These are phyloP conservation scores for Microcyclosporella mali DNA, from an alignment of 2,329 filamentous ascomycete species.

Conservation along the genomic window DNA sequence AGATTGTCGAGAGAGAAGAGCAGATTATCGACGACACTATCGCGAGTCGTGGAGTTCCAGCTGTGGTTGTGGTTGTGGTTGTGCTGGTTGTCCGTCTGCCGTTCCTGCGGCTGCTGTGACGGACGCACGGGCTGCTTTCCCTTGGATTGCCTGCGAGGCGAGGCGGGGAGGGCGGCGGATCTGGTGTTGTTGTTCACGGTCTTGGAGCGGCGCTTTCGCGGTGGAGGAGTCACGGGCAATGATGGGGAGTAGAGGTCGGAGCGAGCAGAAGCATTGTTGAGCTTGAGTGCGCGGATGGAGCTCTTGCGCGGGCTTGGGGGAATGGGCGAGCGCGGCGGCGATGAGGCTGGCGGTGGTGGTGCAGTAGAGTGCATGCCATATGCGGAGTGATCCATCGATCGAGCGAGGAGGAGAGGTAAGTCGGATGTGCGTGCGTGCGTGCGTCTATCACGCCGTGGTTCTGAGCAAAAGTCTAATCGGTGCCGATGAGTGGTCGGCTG, in stretches of 20 bases:
- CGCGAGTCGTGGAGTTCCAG: conserved; percentile 70
- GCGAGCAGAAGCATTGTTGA: neutral
- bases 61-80: conserved; percentile 76
- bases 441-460: too few relatives aligned
- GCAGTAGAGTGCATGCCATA: neutral
- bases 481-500: too few relatives aligned
- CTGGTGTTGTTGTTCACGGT: too few relatives aligned
- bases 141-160: conserved; percentile 2
- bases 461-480: too few relatives aligned
- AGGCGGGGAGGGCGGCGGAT: too few relatives aligned
- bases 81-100: conserved; percentile 1
- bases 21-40: conserved; percentile 94
- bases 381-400: too few relatives aligned
- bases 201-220: conserved; percentile 3
- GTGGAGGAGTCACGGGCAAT: conserved; percentile 6
- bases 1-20: conserved; percentile 86
- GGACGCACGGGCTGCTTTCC: conserved; percentile 16
- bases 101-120: conserved; percentile 2
- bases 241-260: too few relatives aligned
- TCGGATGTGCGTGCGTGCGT: too few relatives aligned
- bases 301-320: conserved; percentile 1
- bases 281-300: conserved; percentile 2
- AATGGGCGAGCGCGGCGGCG: neutral
- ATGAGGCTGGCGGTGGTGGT: neutral
- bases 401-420: too few relatives aligned